These are phyloP conservation scores for Monosporascus sp. DNA, from an alignment of 2,329 filamentous ascomycete species.

Conservation along the genomic window DNA sequence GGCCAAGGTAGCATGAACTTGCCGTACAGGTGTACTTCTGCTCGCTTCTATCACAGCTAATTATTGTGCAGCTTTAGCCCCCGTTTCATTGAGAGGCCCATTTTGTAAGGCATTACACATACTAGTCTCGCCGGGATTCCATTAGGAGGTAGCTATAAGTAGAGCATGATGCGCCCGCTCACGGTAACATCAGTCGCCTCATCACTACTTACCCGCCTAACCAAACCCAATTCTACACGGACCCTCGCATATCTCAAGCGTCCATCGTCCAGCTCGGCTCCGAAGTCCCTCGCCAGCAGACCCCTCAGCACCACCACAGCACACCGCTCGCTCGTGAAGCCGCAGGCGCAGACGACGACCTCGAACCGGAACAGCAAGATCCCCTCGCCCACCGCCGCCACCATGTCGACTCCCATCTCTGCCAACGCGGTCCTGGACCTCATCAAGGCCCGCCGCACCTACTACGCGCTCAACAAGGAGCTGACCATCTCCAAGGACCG, in stretches of 20 bases:
- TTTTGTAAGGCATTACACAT: not conserved
- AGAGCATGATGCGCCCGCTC: constrained; percentile 23
- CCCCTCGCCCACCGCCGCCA: constrained; percentile 24
- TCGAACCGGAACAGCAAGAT: constrained; percentile 15
- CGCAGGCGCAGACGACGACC: constrained; percentile 9
- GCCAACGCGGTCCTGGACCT: constrained; percentile 55
- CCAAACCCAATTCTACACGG: constrained; percentile 6
- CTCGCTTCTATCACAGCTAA: not conserved
- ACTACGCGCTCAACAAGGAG: constrained; percentile 63
- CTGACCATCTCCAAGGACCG: constrained; percentile 52
- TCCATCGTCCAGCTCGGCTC: constrained; percentile 1
- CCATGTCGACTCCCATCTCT: constrained; percentile 38
- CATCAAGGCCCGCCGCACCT: constrained; percentile 62
- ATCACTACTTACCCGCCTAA: constrained; percentile 17
- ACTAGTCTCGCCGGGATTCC: not conserved
- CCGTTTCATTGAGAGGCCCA: not conserved
- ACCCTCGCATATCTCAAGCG: constrained; percentile 1
- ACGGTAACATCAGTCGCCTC: constrained; percentile 17
- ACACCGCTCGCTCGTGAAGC: constrained; percentile 8
- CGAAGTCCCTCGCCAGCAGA: constrained; percentile 6
- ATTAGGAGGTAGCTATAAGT: constrained; percentile 9
- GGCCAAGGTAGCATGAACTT: not conserved
- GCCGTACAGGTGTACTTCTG: not conserved
- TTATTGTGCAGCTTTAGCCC: not conserved
- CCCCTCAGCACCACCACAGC: constrained; percentile 16